These are phyloP conservation scores for Kickxella alabastrina DNA, from an alignment of 192 early-diverging fungal genomes.

Conservation along the genomic window DNA sequence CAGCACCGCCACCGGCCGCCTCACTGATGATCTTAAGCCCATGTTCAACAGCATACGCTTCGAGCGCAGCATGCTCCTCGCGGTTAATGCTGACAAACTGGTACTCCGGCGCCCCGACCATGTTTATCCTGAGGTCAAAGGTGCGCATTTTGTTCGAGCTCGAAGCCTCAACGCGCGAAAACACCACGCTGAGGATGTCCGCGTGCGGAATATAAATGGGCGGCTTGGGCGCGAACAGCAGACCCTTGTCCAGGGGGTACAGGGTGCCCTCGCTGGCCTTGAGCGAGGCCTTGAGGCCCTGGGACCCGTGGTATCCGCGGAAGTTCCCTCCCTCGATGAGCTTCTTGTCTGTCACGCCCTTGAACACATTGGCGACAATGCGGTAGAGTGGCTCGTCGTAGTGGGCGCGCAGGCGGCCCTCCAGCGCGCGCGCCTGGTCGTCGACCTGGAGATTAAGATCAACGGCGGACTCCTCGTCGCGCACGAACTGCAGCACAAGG, in stretches of 20 bases:
- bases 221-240: slow-evolving; percentile 93
- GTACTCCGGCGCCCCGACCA: slow-evolving; percentile 72
- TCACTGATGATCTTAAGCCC: slow-evolving; percentile 80
- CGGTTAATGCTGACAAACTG: slow-evolving; percentile 86
- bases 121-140: slow-evolving; percentile 92
- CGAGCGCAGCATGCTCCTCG: slow-evolving; percentile 82
- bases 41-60: slow-evolving; percentile 76
- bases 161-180: slow-evolving; percentile 69
- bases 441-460: slow-evolving; percentile 81
- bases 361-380: slow-evolving; percentile 82
- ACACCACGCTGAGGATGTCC: slow-evolving; percentile 85
- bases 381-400: slow-evolving; percentile 87
- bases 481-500: slow-evolving; percentile 93
- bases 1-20: too few relatives aligned
- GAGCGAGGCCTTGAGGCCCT: slow-evolving; percentile 89
- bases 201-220: slow-evolving; percentile 78
- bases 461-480: slow-evolving; percentile 85
- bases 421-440: slow-evolving; percentile 62
- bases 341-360: slow-evolving; percentile 72
- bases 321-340: slow-evolving; percentile 65
- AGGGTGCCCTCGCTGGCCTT: slow-evolving; percentile 95
- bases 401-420: slow-evolving; percentile 68
- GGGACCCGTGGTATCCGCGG: slow-evolving; percentile 67
- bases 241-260: slow-evolving; percentile 91
- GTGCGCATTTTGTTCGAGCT: slow-evolving; percentile 60